A percentile compares a stretch with the other conserved stretches of the same genome.
Evolutionary conservation across 2,329 filamentous ascomycete species (phyloP).

Genomic region (Arthrocladium fulminans): DNA sequence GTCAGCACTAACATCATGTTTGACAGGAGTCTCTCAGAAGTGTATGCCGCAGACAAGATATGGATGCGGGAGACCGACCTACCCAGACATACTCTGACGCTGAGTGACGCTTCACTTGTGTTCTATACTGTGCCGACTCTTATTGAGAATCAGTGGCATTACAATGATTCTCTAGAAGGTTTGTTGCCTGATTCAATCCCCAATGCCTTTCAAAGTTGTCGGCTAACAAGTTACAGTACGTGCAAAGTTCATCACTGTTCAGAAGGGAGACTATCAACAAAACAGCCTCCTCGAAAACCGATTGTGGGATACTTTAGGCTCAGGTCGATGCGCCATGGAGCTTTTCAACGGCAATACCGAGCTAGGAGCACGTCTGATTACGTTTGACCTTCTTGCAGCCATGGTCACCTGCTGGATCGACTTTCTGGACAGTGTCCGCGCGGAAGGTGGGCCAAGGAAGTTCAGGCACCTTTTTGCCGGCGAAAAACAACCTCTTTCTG

Average conservation of each 20-base stretch:
- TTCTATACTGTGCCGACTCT: conserved; percentile 1
- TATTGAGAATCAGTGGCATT: not conserved
- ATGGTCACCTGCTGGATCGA: not conserved
- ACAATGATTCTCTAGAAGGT: not conserved
- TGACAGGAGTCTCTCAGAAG: not conserved
- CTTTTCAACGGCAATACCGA: not conserved
- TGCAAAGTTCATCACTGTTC: not conserved
- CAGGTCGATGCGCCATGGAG: too few relatives aligned
- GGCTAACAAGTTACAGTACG: not conserved
- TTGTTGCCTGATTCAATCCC: not conserved
- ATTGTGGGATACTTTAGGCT: not conserved
- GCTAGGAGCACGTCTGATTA: not conserved
- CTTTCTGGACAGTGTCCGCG: not conserved
- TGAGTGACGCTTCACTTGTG: not conserved
- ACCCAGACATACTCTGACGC: not conserved
- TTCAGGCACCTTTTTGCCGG: not conserved
- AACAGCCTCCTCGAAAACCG: not conserved
- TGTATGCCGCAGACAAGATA: not conserved
- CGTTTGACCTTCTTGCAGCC: conserved; percentile 1
- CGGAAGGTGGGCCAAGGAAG: not conserved
- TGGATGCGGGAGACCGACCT: not conserved
- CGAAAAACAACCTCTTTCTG: not conserved
- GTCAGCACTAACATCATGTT: too few relatives aligned
- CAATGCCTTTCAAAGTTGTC: not conserved
- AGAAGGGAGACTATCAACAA: not conserved